Evolutionary conservation across 305 asterid genomes (phyloP).

Genomic region (Solanum hybrid): DNA sequence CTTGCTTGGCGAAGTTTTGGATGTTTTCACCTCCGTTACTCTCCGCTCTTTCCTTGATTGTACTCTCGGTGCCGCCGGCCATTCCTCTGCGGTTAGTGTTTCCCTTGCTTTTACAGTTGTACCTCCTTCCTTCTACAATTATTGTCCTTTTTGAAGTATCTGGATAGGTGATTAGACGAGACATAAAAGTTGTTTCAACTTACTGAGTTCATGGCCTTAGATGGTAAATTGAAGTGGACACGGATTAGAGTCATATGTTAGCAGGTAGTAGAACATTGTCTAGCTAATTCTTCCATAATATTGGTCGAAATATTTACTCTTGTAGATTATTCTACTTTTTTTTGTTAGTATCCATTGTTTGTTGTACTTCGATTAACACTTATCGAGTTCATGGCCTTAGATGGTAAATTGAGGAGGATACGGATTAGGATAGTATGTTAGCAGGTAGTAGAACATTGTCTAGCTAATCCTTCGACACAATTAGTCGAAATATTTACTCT

Average conservation of each 20-base stretch:
- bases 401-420: neutral
- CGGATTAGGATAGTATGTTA: neutral
- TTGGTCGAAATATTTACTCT: neutral
- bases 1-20: slow-evolving; percentile 80
- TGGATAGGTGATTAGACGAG: neutral
- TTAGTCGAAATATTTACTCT: neutral
- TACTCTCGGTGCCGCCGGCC: slow-evolving; percentile 95
- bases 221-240: neutral
- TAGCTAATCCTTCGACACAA: neutral
- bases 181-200: neutral
- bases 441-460: neutral
- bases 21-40: slow-evolving; percentile 48
- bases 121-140: neutral
- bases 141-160: neutral
- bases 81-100: slow-evolving; percentile 62
- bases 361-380: neutral
- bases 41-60: slow-evolving; percentile 85
- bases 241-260: neutral
- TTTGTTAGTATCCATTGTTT: neutral
- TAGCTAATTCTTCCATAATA: neutral
- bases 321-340: neutral
- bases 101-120: neutral
- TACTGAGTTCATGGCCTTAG: neutral
- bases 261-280: neutral
- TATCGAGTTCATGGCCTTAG: neutral